Percentiles rank a stretch among this genome's conserved stretches.
Conservation (phyloP, 2,329 filamentous ascomycete genomes). For the Xylogone sp. region DNA sequence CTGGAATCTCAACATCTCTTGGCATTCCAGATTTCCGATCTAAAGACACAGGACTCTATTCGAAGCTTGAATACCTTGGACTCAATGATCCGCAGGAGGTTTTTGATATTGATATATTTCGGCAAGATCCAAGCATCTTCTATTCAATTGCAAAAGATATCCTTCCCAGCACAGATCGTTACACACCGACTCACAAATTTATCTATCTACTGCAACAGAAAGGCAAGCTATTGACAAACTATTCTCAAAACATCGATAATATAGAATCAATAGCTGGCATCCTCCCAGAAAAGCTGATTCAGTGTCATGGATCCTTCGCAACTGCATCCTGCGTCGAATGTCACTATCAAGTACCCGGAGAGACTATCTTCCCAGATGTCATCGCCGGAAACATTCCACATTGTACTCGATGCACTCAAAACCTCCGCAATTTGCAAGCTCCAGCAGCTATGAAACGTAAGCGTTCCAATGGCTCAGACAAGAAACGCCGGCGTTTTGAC, state of each 20-base stretch:
- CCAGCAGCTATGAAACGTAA: constrained; percentile 52
- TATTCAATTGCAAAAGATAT: constrained; percentile 91
- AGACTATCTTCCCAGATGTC: constrained; percentile 76
- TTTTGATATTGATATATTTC: constrained; percentile 87
- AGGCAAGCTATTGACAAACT: constrained; percentile 89
- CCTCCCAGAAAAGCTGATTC: constrained; percentile 74
- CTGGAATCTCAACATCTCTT: constrained; percentile 92
- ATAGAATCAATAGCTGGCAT: constrained; percentile 87
- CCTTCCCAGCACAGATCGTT: constrained; percentile 73
- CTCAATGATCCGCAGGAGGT: constrained; percentile 84
- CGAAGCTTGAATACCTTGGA: constrained; percentile 75
- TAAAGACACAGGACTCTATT: constrained; percentile 87
- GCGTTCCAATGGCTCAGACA: constrained; percentile 48
- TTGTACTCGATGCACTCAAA: constrained; percentile 67
- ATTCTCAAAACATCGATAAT: constrained; percentile 98
- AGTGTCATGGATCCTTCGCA: constrained; percentile 95
- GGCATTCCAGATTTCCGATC: constrained; percentile 97
- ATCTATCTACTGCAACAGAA: constrained; percentile 85
- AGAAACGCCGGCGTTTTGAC: constrained; percentile 30
- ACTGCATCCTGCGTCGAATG: constrained; percentile 88
- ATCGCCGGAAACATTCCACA: constrained; percentile 70
- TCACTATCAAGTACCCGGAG: constrained; percentile 67
- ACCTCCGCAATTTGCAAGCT: constrained; percentile 46
- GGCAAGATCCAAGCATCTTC: constrained; percentile 82
- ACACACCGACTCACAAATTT: constrained; percentile 91